Percentiles rank a stretch among this genome's conserved stretches.
Evolutionary conservation across 768 basidiomycete species (phyloP).

Genomic region (Agaricus subrufescens): DNA sequence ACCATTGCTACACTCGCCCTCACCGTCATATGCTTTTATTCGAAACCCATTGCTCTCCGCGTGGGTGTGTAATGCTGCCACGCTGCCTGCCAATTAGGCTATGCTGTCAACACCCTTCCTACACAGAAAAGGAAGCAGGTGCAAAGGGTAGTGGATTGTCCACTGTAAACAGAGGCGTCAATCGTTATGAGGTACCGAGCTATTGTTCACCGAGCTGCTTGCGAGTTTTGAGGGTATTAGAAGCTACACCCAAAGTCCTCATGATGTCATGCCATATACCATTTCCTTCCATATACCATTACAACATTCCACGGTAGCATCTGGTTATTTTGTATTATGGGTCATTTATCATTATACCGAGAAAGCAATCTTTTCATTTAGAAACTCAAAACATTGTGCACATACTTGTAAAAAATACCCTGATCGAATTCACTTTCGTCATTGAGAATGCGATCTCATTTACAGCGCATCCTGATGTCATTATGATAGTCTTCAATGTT

Average conservation of each 20-base stretch:
- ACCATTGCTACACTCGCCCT: constrained; percentile 31
- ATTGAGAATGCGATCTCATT: too few relatives aligned
- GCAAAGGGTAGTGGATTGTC: background rate
- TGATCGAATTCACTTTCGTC: too few relatives aligned
- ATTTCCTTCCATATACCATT: background rate
- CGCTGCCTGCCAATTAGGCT: background rate
- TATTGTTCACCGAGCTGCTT: background rate
- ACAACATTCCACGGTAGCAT: background rate
- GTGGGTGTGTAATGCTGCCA: constrained; percentile 20
- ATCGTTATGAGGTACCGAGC: background rate
- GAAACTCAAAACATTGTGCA: too few relatives aligned
- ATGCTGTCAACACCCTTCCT: background rate
- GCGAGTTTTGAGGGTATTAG: background rate
- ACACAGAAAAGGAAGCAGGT: background rate
- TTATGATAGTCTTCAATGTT: background rate
- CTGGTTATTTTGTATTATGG: background rate
- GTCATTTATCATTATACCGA: too few relatives aligned
- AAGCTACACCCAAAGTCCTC: background rate
- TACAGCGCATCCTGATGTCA: too few relatives aligned
- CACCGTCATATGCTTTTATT: constrained; percentile 37
- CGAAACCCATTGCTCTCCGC: constrained; percentile 29
- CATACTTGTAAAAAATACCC: too few relatives aligned
- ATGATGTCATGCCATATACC: background rate
- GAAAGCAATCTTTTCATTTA: too few relatives aligned
- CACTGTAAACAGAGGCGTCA: background rate